Evolutionary conservation across 1,284 basidiomycete genomes (phyloP).

Genomic region (Cystobasidium sp.): DNA sequence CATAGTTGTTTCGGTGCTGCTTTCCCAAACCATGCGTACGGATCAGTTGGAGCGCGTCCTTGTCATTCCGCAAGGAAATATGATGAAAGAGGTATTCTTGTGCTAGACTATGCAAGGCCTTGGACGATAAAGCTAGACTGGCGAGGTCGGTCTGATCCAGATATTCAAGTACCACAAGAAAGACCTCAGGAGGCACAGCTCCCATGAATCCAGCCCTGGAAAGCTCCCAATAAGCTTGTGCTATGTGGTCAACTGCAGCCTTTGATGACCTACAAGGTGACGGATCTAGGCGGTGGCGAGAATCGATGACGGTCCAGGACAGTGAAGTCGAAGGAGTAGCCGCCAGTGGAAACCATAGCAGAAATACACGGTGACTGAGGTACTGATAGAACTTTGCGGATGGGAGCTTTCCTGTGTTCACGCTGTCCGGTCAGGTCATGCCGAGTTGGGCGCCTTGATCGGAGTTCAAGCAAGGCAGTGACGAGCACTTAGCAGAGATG

Average conservation of each 20-base stretch:
- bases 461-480: not conserved
- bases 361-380: too few relatives aligned
- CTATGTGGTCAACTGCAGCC: not conserved
- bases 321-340: not conserved
- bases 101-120: not conserved
- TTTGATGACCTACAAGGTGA: not conserved
- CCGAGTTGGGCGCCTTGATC: too few relatives aligned
- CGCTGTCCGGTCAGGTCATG: too few relatives aligned
- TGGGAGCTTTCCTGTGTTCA: too few relatives aligned
- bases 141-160: conserved; percentile 15
- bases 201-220: not conserved
- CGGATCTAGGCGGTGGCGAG: not conserved
- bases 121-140: not conserved
- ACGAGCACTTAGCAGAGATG: not conserved
- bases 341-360: too few relatives aligned
- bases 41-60: conserved; percentile 10
- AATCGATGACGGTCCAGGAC: not conserved
- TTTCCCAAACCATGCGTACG: conserved; percentile 1
- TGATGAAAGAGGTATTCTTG: not conserved
- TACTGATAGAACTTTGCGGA: too few relatives aligned
- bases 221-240: not conserved
- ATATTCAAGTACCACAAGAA: conserved; percentile 4
- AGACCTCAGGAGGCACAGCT: not conserved
- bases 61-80: conserved; percentile 10
- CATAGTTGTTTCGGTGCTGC: not conserved